Conservation (phyloP, 495 filamentous ascomycete species). For the Lentithecium fluviatile region DNA sequence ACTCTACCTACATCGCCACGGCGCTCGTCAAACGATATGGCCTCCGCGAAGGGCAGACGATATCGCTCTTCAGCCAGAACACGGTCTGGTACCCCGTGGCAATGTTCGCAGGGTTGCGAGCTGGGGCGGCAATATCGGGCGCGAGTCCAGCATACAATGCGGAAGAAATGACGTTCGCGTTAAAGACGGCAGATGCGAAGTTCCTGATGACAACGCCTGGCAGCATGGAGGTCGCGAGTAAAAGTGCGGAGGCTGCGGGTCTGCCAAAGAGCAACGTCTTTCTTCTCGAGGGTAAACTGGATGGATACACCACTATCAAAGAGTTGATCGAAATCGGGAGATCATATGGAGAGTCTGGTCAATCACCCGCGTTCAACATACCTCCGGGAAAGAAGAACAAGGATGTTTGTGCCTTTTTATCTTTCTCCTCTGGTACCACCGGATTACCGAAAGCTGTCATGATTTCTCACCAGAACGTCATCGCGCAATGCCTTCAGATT, state of each 20-base stretch:
- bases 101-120: constrained; percentile 55
- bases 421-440: constrained; percentile 50
- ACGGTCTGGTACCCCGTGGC: constrained; percentile 62
- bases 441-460: constrained; percentile 57
- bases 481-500: constrained; percentile 60
- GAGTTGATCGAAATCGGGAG: constrained; percentile 51
- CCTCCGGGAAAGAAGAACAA: constrained; percentile 52
- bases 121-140: constrained; percentile 53
- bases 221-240: constrained; percentile 51
- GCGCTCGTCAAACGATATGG: constrained; percentile 54
- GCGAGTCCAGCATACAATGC: constrained; percentile 60
- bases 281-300: constrained; percentile 53
- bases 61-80: constrained; percentile 58
- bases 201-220: constrained; percentile 57
- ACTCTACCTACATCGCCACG: constrained; percentile 56
- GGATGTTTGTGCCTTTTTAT: constrained; percentile 54
- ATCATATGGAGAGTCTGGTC: constrained; percentile 40
- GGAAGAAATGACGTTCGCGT: constrained; percentile 62
- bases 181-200: constrained; percentile 53
- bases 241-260: constrained; percentile 54
- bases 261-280: constrained; percentile 53
- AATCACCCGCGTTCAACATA: constrained; percentile 48
- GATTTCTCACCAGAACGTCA: constrained; percentile 63
- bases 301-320: constrained; percentile 52
- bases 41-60: constrained; percentile 49